Base-by-base conservation (phyloP, 805 yeast species). In the Nakazawaea populi region DNA sequence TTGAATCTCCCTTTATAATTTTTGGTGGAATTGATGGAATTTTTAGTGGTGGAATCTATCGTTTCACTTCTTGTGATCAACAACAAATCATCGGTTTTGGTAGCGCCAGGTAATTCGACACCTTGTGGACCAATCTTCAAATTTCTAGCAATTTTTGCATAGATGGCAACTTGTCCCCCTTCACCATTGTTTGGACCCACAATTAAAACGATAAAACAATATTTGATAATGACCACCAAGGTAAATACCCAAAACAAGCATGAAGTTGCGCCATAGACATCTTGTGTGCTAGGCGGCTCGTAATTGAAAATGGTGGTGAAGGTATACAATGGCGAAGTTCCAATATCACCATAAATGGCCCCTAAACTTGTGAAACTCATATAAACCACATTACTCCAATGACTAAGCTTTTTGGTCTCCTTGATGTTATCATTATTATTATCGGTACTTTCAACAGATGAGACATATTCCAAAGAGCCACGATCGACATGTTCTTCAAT, bases 131-230 rank as follows among this genome's bases (percentile, higher is more conserved):
- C 80, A 46, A 77, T 65, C 38, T 70, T 71, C 54, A 79, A 62
- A 37, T 67, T 65, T 40, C 80, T 66, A 5, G 83, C 81, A 35
- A 79, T 71, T 58, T 79, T 79, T 27, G 84, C 77, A 56, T 80
- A 81, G 42, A 81, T 73, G n/a, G 86, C 85, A 35, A 81, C 74
- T 53, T 79, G 83, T 1, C 86, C 85, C 54, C 86, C 85, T 59
- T 80, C 83, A 44, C 82, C 82, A 44, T 77, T 72, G 60, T 80
- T 78, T 8, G 82, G 80, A 11, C 84, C 86, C 43, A 70, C 59
- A 18, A 58, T 55, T 45, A 80, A 66, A 8, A 80, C 84, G 46
- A 81, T 62, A 40, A 72, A 58, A 12, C 75, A 66, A 56, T 81
- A 81, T 58, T 81, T 81, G 59, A 73, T 44, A 44, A 80, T 69